Percentiles rank a stretch among this genome's conserved stretches.
Conservation (phyloP, 148 eudicot species). For the Persicaria maculosa region DNA sequence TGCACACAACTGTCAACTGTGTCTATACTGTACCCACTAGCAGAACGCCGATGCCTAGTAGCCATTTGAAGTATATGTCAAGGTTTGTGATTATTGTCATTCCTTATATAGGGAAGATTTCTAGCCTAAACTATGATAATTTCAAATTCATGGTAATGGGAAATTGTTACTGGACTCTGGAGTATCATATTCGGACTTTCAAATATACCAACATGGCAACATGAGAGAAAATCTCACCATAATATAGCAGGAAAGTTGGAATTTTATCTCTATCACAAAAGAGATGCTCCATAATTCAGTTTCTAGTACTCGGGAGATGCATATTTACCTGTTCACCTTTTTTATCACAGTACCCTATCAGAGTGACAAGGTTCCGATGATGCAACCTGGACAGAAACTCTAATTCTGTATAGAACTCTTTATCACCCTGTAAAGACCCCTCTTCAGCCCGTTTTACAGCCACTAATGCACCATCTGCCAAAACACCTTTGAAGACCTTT, state of each 20-base stretch:
- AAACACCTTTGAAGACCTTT: constrained; percentile 65
- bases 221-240: not conserved
- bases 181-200: not conserved
- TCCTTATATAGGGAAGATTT: not conserved
- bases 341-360: constrained; percentile 77
- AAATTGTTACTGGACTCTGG: not conserved
- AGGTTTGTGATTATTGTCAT: not conserved
- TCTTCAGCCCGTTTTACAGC: constrained; percentile 86
- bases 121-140: not conserved
- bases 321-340: constrained; percentile 64
- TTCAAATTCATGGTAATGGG: not conserved
- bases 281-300: not conserved
- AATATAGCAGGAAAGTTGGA: not conserved
- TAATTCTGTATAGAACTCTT: constrained; percentile 87
- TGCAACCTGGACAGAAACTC: constrained; percentile 78
- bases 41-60: not conserved
- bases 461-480: constrained; percentile 45
- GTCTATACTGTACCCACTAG: not conserved
- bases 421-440: constrained; percentile 82
- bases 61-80: not conserved
- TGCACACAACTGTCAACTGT: not conserved
- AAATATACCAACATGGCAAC: not conserved
- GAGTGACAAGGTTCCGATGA: constrained; percentile 77
- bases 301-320: not conserved
- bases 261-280: not conserved